Percentiles rank a stretch among this genome's conserved stretches.
phyloP scores from a whole-genome alignment of 805 yeast genomes.

The Candida qinlingensis region DNA sequence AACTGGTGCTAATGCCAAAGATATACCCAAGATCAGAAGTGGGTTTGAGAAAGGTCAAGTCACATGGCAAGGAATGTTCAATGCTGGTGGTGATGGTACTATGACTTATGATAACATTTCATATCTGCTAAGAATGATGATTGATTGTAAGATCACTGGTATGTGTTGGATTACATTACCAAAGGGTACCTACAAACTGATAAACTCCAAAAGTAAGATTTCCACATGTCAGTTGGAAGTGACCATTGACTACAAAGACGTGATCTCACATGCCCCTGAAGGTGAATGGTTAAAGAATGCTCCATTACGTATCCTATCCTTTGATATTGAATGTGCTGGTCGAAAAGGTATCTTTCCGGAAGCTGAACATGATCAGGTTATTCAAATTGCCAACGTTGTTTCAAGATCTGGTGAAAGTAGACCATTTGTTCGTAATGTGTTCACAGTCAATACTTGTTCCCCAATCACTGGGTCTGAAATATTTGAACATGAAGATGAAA shows the following conservation, averaged over 20 bases:
- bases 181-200: slow-evolving; percentile 53
- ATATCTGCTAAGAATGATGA: slow-evolving; percentile 79
- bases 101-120: slow-evolving; percentile 89
- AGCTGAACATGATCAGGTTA: slow-evolving; percentile 87
- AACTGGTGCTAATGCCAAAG: slow-evolving; percentile 57
- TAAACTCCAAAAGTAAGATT: slow-evolving; percentile 35
- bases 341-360: slow-evolving; percentile 96
- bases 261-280: slow-evolving; percentile 80
- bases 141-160: slow-evolving; percentile 88
- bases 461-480: slow-evolving; percentile 93
- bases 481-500: slow-evolving; percentile 67
- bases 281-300: slow-evolving; percentile 93
- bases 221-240: slow-evolving; percentile 89
- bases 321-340: slow-evolving; percentile 98
- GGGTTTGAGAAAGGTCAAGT: slow-evolving; percentile 83
- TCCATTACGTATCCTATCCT: slow-evolving; percentile 86
- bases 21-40: slow-evolving; percentile 63
- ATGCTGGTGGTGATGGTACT: slow-evolving; percentile 42
- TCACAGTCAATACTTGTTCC: slow-evolving; percentile 86
- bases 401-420: slow-evolving; percentile 74
- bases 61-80: slow-evolving; percentile 57
- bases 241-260: slow-evolving; percentile 55
- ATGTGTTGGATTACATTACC: slow-evolving; percentile 98
- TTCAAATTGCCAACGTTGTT: slow-evolving; percentile 95
- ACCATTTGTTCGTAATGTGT: slow-evolving; percentile 92